Conservation (phyloP, 2,329 filamentous ascomycete species). For the Phialocephala sp. region DNA sequence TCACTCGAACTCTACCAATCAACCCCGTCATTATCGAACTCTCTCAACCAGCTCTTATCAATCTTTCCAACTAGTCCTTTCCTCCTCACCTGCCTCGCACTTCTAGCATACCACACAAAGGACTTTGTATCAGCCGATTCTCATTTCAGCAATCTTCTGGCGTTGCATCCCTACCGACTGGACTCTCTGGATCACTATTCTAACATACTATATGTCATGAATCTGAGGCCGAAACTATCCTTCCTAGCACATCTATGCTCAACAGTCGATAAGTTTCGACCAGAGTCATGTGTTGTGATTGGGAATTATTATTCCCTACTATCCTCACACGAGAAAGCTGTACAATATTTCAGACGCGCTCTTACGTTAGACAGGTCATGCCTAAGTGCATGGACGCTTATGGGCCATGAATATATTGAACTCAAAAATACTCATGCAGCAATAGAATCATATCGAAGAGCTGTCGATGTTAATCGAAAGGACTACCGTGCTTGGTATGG, state of each 20-base stretch:
- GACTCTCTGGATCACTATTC: conserved; percentile 96
- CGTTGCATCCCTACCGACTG: conserved; percentile 74
- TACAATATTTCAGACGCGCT: conserved; percentile 95
- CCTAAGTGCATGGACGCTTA: conserved; percentile 94
- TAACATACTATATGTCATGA: conserved; percentile 95
- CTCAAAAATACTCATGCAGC: conserved; percentile 98
- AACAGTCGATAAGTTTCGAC: conserved; percentile 91
- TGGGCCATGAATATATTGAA: conserved; percentile 99
- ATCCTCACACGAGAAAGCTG: conserved; percentile 95
- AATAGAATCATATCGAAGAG: conserved; percentile 94
- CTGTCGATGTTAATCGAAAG: conserved; percentile 93
- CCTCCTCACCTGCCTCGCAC: conserved; percentile 84
- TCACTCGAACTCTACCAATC: conserved; percentile 92
- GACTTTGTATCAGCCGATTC: conserved; percentile 72
- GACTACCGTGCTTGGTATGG: conserved; percentile 99
- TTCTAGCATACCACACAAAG: conserved; percentile 90
- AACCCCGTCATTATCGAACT: conserved; percentile 73
- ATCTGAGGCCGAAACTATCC: conserved; percentile 83
- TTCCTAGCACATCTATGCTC: conserved; percentile 92
- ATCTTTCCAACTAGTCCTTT: conserved; percentile 92
- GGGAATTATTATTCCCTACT: conserved; percentile 97
- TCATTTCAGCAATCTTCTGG: conserved; percentile 79
- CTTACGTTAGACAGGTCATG: conserved; percentile 89
- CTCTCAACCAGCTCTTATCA: conserved; percentile 75
- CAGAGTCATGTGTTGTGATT: conserved; percentile 94